Conservation (phyloP, 352 stramenopile species). For the Pythium insidiosum region DNA sequence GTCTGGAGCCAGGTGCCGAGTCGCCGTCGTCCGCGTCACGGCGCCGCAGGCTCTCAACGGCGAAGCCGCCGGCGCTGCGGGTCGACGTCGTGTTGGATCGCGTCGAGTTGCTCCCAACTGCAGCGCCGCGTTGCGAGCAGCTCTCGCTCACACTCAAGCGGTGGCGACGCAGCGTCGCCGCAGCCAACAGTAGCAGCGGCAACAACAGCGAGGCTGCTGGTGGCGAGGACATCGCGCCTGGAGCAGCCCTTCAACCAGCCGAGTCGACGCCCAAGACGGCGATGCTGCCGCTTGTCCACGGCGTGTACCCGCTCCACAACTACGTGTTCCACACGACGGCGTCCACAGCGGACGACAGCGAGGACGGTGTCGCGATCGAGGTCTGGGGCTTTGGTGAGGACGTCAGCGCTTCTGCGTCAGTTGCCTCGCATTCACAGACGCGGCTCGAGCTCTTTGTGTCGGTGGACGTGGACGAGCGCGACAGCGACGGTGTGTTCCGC, state of each 20-base stretch:
- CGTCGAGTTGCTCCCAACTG: constrained; percentile 12
- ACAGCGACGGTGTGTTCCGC: constrained; percentile 51
- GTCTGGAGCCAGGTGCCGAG: too few relatives aligned
- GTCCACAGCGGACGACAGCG: background rate
- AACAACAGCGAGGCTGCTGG: background rate
- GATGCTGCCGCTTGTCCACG: too few relatives aligned
- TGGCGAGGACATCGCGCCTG: too few relatives aligned
- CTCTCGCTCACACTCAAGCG: constrained; percentile 29
- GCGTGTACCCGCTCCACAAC: constrained; percentile 5
- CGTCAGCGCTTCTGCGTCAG: background rate
- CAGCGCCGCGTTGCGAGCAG: constrained; percentile 8
- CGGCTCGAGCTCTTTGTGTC: constrained; percentile 60
- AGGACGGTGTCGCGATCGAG: constrained; percentile 41
- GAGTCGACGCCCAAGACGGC: constrained; percentile 20
- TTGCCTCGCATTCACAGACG: background rate
- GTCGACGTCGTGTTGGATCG: constrained; percentile 15
- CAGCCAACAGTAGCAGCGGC: background rate
- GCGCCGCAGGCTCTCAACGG: too few relatives aligned
- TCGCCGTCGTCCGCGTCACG: too few relatives aligned
- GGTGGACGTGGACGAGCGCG: constrained; percentile 66
- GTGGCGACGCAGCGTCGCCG: constrained; percentile 10
- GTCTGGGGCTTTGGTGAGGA: constrained; percentile 48
- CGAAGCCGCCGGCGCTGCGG: background rate
- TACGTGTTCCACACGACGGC: constrained; percentile 9
- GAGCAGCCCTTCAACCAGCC: too few relatives aligned